Evolutionary conservation across 345 rosid genomes (phyloP).

Genomic region (Ceriops tagal): DNA sequence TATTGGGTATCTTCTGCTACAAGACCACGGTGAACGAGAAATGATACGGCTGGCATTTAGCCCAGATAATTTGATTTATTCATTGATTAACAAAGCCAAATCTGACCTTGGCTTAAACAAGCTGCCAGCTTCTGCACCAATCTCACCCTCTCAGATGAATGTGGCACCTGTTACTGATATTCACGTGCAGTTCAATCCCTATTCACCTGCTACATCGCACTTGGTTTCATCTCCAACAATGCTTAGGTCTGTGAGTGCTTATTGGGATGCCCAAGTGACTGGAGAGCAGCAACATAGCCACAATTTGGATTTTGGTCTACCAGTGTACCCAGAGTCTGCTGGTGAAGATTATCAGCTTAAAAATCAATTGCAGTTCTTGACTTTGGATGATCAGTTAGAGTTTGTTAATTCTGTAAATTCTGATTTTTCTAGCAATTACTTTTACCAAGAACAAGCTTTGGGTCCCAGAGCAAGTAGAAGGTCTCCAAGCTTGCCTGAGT

Average conservation of each 20-base stretch:
- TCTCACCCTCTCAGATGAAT: conserved; percentile 37
- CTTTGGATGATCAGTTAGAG: conserved; percentile 48
- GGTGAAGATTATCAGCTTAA: conserved; percentile 39
- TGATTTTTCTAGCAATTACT: conserved; percentile 46
- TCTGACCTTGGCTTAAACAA: conserved; percentile 47
- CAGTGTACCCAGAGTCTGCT: conserved; percentile 30
- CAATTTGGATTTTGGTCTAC: conserved; percentile 36
- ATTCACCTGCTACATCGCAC: conserved; percentile 24
- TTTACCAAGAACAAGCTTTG: conserved; percentile 40
- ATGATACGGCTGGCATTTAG: conserved; percentile 88
- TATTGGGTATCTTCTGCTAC: conserved; percentile 72
- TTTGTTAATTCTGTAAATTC: conserved; percentile 32
- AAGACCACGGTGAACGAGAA: conserved; percentile 65
- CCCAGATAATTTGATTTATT: conserved; percentile 57
- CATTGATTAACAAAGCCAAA: conserved; percentile 63
- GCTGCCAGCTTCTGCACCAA: conserved; percentile 29
- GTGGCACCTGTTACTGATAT: conserved; percentile 29
- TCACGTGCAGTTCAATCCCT: conserved; percentile 39
- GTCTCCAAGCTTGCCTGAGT: conserved; percentile 80
- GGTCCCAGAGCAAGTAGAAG: conserved; percentile 54
- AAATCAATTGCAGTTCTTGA: conserved; percentile 49
- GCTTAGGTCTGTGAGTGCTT: conserved; percentile 40
- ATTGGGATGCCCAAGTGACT: conserved; percentile 41
- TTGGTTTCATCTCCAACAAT: conserved; percentile 37
- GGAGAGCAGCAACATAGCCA: conserved; percentile 35